Percentiles rank a stretch among this genome's conserved stretches.
phyloP scores from a whole-genome alignment of 768 basidiomycete genomes.

The Kondoa subrosea region DNA sequence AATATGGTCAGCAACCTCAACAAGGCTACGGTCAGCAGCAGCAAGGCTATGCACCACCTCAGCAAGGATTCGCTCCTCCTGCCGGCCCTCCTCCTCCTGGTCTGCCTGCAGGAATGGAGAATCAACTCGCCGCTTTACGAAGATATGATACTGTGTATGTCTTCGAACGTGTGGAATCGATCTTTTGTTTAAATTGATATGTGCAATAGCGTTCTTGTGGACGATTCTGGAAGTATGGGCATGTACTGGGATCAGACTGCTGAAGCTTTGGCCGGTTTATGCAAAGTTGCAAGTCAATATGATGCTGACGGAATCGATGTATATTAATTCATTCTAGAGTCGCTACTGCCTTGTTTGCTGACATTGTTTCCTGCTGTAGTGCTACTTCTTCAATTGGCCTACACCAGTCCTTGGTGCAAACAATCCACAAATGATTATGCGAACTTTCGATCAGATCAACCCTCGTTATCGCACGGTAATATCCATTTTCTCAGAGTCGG shows the following conservation, averaged over 20 bases:
- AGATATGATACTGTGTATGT: slow-evolving; percentile 18
- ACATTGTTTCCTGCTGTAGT: too few relatives aligned
- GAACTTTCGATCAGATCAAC: neutral
- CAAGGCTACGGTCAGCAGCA: slow-evolving; percentile 8
- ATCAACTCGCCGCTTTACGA: slow-evolving; percentile 18
- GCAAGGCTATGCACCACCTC: neutral
- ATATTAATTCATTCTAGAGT: neutral
- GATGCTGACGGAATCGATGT: slow-evolving; percentile 17
- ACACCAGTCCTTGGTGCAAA: neutral
- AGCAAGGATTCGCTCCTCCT: slow-evolving; percentile 11
- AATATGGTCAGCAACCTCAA: slow-evolving; percentile 13
- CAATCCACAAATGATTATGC: neutral
- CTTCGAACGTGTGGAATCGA: neutral
- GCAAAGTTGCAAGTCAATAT: slow-evolving; percentile 12
- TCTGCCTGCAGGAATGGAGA: neutral
- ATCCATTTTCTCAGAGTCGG: too few relatives aligned
- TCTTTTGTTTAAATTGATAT: too few relatives aligned
- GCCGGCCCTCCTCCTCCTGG: slow-evolving; percentile 10
- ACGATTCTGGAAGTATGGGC: slow-evolving; percentile 15
- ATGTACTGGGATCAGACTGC: slow-evolving; percentile 20
- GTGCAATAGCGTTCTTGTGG: slow-evolving; percentile 18
- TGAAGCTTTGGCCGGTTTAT: slow-evolving; percentile 11
- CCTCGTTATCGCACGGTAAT: neutral
- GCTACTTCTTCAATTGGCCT: slow-evolving; percentile 1
- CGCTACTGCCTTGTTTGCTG: too few relatives aligned